Conservation (phyloP, 805 yeast species). For the Sugiyamaella lignohabitans region DNA sequence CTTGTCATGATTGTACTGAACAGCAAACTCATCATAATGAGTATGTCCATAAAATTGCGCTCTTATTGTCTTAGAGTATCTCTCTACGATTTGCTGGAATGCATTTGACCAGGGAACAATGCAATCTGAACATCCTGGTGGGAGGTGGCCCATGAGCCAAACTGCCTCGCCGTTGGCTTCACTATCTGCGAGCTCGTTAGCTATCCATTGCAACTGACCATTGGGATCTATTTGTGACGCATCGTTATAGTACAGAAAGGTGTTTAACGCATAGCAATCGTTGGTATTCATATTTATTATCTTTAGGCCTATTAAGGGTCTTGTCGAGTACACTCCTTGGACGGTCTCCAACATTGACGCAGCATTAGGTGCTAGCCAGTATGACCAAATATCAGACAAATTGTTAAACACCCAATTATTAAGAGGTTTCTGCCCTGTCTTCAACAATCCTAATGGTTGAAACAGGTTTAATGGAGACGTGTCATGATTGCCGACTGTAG, state of each 20-base stretch:
- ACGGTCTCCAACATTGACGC: constrained; percentile 33
- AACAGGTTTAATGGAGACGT: constrained; percentile 68
- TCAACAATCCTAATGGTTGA: constrained; percentile 46
- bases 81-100: constrained; percentile 50
- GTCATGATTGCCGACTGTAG: constrained; percentile 67
- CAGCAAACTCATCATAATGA: constrained; percentile 59
- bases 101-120: constrained; percentile 58
- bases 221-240: constrained; percentile 50
- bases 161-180: constrained; percentile 55
- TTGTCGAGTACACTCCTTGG: constrained; percentile 59
- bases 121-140: constrained; percentile 42
- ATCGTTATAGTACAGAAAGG: constrained; percentile 44
- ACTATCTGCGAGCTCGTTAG: constrained; percentile 53
- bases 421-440: constrained; percentile 41
- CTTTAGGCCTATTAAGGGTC: constrained; percentile 51
- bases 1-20: constrained; percentile 44
- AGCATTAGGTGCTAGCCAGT: constrained; percentile 17
- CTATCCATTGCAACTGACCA: constrained; percentile 56
- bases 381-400: constrained; percentile 41
- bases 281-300: constrained; percentile 60
- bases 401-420: constrained; percentile 45
- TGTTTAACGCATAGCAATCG: constrained; percentile 58
- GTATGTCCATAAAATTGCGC: constrained; percentile 67
- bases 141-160: constrained; percentile 68
- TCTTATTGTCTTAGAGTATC: constrained; percentile 63